Evolutionary conservation across 2,329 filamentous ascomycete species (phyloP), one percentile per base, ranked within the genome.

Genomic region (Cladosporium sp.): DNA sequence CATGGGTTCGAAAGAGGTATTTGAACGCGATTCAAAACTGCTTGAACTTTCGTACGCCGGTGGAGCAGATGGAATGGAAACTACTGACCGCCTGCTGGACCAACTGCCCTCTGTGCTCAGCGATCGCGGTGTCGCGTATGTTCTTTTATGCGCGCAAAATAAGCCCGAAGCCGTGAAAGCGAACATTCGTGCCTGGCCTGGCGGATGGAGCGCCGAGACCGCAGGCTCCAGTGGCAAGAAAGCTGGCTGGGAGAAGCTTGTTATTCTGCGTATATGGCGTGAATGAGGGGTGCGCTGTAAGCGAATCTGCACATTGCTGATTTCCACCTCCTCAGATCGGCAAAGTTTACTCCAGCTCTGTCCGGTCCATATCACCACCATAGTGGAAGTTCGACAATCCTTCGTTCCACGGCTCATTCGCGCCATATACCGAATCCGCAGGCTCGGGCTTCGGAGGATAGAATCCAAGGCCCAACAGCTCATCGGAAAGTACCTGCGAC

Each of bases 181-280:
- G 60, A 75, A 81, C 51, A 83, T 94, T 61, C 75, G 76, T 40
- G 68, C 64, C 3, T 84, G 88, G 84, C 77, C 76, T n/a, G 59
- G 63, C 14, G 78, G 71, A 22, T 97, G 93, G 94, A 80, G 74
- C 61, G 90, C 84, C 9, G 86, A 92, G 72, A 90, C 84, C 17
- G 92, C 96, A 4, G 88, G 89, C 6, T 83, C 81, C 56, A 97
- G 91, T 73, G 93, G 93, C 51, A 91, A 88, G 78, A 85, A 88
- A 73, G 93, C 89, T 30, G 94, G 94, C 0, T 96, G 93, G 92
- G 94, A 99, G 78, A 95, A 89, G 76, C 78, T 99, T 73, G 88
- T 92, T 70, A 88, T 99, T 67, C 78, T 97, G 66, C 84, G 92
- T 71, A 89, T 96, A 71, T 96, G 90, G 89, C 84, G 85, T 6